A percentile compares a stretch with the other conserved stretches of the same genome.
Conservation (phyloP, 1,284 basidiomycete species). For the Ganoderma sinense region DNA sequence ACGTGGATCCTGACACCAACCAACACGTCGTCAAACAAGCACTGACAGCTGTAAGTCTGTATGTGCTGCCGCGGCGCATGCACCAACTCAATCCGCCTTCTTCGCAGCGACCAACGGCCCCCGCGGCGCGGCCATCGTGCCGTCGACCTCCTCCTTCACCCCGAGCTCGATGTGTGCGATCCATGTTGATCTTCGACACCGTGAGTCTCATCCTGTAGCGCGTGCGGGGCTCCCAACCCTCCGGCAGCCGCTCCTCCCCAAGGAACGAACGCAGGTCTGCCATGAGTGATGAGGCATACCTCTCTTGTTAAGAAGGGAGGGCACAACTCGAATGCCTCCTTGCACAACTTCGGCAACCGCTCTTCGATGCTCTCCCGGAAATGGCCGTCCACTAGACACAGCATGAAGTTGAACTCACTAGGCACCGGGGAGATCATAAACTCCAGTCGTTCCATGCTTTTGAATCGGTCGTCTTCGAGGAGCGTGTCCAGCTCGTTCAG, state of each 20-base stretch:
- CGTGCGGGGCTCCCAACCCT: conserved; percentile 71
- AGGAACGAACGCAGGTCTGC: conserved; percentile 63
- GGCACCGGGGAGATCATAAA: background rate
- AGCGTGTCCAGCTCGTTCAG: background rate
- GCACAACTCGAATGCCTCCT: background rate
- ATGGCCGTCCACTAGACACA: background rate
- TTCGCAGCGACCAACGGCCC: background rate
- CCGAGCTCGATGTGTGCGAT: conserved; percentile 59
- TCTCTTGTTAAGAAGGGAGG: background rate
- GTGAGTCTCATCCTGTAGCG: conserved; percentile 64
- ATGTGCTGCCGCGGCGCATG: no score
- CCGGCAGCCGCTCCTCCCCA: conserved; percentile 68
- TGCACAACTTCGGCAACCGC: background rate
- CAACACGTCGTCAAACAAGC: background rate
- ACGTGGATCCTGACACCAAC: background rate
- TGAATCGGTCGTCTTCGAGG: background rate
- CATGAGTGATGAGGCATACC: conserved; percentile 39
- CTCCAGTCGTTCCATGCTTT: background rate
- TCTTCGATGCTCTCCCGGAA: background rate
- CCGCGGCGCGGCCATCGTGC: conserved; percentile 13
- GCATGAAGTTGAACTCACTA: background rate
- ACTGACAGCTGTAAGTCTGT: no score
- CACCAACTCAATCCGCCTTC: background rate
- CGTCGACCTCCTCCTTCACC: conserved; percentile 41
- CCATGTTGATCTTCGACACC: conserved; percentile 57